Percentiles rank a stretch among this genome's conserved stretches.
Conservation (phyloP, 345 rosid genomes). For the Heritiera fomes region DNA sequence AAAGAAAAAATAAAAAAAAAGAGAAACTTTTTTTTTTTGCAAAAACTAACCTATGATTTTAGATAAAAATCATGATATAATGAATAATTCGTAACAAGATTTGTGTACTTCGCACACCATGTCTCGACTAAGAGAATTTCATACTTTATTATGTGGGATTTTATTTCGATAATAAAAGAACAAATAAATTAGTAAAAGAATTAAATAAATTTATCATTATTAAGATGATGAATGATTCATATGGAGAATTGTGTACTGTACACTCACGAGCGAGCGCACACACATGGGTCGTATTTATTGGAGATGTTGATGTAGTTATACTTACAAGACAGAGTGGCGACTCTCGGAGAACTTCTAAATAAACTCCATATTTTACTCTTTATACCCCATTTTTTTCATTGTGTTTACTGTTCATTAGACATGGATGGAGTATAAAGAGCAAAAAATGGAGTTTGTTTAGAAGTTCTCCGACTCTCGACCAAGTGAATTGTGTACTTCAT, state of each 20-base stretch:
- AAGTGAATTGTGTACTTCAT: background rate
- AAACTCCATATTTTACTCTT: too few species aligned
- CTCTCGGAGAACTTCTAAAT: too few species aligned
- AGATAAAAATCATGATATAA: background rate
- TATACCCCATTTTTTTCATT: too few species aligned
- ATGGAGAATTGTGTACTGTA: background rate
- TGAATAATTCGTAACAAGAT: background rate
- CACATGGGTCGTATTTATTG: background rate
- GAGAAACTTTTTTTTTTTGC: too few species aligned
- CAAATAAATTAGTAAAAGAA: background rate
- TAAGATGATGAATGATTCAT: background rate
- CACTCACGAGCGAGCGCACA: background rate
- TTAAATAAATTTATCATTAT: background rate
- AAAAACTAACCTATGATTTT: too few species aligned
- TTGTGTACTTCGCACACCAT: too few species aligned
- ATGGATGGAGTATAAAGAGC: too few species aligned
- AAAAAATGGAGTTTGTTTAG: too few species aligned
- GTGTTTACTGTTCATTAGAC: too few species aligned
- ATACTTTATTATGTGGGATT: background rate
- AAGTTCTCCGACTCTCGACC: background rate
- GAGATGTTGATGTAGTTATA: background rate
- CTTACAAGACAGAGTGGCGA: background rate
- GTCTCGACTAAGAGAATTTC: background rate
- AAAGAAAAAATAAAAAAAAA: too few species aligned
- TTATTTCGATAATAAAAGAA: background rate